These are phyloP conservation scores for Multifurca ochricompacta DNA, from an alignment of 768 basidiomycete genomes.

Conservation along the genomic window DNA sequence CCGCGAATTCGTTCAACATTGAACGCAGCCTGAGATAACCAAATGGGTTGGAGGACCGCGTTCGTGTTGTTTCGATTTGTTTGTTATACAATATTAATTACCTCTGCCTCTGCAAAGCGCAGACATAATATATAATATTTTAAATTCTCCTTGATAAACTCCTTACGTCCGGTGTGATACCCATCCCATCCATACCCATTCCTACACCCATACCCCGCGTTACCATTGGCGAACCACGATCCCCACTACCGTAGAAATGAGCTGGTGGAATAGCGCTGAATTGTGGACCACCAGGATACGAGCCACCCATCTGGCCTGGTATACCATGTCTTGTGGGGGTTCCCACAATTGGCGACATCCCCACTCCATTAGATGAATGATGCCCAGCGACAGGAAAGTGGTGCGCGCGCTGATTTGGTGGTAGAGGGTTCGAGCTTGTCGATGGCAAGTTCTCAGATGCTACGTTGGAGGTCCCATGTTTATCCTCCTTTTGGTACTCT, in stretches of 20 bases:
- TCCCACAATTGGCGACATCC: constrained; percentile 14
- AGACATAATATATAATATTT: not conserved
- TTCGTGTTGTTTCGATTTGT: constrained; percentile 19
- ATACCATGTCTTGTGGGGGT: constrained; percentile 26
- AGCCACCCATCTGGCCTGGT: constrained; percentile 23
- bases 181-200: constrained; percentile 22
- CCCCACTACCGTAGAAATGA: constrained; percentile 35
- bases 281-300: constrained; percentile 21
- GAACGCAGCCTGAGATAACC: constrained; percentile 6
- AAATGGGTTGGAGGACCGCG: constrained; percentile 2
- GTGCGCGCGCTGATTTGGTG: constrained; percentile 4
- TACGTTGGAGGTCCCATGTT: constrained; percentile 4
- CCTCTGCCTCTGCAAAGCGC: too few species aligned
- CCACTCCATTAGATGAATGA: constrained; percentile 20
- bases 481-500: constrained; percentile 27
- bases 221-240: constrained; percentile 19
- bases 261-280: constrained; percentile 32
- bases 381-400: constrained; percentile 11
- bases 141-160: constrained; percentile 17
- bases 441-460: not conserved
- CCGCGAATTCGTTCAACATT: not conserved
- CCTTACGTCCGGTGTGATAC: constrained; percentile 20
- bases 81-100: not conserved
- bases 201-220: constrained; percentile 14
- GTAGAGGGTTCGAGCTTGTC: constrained; percentile 22